A percentile compares a stretch with the other conserved stretches of the same genome.
phyloP scores from a whole-genome alignment of 208 protist species.

The Leptomonas seymouri region DNA sequence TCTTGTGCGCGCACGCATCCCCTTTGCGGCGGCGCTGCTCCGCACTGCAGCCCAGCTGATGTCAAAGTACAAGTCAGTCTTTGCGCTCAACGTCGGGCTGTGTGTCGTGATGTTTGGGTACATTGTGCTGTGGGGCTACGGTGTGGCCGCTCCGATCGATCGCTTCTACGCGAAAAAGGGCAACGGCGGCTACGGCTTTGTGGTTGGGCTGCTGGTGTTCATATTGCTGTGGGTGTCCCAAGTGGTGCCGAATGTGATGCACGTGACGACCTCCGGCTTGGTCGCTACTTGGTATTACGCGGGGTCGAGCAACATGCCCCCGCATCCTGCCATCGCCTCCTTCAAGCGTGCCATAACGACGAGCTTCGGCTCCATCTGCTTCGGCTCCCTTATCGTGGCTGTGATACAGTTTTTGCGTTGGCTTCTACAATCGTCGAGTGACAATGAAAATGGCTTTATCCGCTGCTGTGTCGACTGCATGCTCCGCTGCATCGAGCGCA shows the following conservation, averaged over 20 bases:
- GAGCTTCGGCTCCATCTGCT: slow-evolving; percentile 92
- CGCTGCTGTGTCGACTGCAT: slow-evolving; percentile 49
- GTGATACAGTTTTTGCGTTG: slow-evolving; percentile 79
- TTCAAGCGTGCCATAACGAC: slow-evolving; percentile 82
- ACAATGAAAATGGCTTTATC: slow-evolving; percentile 46
- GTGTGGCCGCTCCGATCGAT: slow-evolving; percentile 42
- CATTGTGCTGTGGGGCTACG: slow-evolving; percentile 58
- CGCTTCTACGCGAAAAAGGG: slow-evolving; percentile 30
- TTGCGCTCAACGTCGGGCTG: slow-evolving; percentile 51
- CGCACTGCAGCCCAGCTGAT: slow-evolving; percentile 47
- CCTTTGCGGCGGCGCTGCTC: slow-evolving; percentile 76
- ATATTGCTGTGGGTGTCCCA: slow-evolving; percentile 67
- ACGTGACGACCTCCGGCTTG: slow-evolving; percentile 80
- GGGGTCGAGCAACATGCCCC: slow-evolving; percentile 62
- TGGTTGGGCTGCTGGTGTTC: slow-evolving; percentile 57
- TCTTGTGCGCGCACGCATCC: slow-evolving; percentile 72
- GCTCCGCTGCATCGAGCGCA: slow-evolving; percentile 68
- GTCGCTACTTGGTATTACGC: slow-evolving; percentile 92
- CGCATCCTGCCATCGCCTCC: slow-evolving; percentile 67
- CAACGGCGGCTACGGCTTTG: slow-evolving; percentile 43
- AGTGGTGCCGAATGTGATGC: slow-evolving; percentile 83
- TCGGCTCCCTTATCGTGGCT: slow-evolving; percentile 91
- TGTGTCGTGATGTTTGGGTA: slow-evolving; percentile 45
- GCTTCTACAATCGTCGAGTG: slow-evolving; percentile 40
- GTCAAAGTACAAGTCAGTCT: slow-evolving; percentile 56